Base-by-base conservation (phyloP, 805 yeast species). In the Yueomyces sinensis region DNA sequence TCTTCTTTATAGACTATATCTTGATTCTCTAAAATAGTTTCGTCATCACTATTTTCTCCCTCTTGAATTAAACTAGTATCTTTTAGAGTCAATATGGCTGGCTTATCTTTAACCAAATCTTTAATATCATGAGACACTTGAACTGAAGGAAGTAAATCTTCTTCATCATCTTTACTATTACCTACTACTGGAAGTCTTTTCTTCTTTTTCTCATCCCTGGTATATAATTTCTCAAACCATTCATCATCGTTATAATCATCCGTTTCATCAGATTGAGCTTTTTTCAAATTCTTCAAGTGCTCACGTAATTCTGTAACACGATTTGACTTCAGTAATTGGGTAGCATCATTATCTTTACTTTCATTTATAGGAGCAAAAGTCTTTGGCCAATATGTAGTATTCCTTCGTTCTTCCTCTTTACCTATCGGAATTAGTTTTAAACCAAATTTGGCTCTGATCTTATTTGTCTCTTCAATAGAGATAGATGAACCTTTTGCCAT, bases 1-100 rank as follows among this genome's bases (percentile, higher is more conserved):
- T 43, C 43, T 15, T 47, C 51, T 2, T 50, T 52, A 5, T 52
- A 49, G 1, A 43, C 46, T 5, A 44, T 36, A 4, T 45, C 40
- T 23, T 47, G 47, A 34, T 50, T 44, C 35, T 53, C 58, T 16
- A 54, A 41, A 6, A 44, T 40, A 34, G 48, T 56, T 36, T 32
- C 52, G 27, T 39, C 47, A 9, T 46, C 35, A 29, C 41, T 53
- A 31, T 47, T 54, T 13, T 52, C 59, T 7, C 53, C 59, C 2
- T 44, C 50, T 24, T 41, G 49, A 17, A 47, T 24, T 4, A 58
- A 58, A 9, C 52, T 58, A 14, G 52, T 52, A 23, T 58, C 68
- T 58, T 72, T 66, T 33, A 80, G 57, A 0, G 86, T 79, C 34
- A 81, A 56, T 3, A 78, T 59, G 4, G 66, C 59, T 19, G 61